Conservation (phyloP, 306 rosid species). For the Cicer arietinum region DNA sequence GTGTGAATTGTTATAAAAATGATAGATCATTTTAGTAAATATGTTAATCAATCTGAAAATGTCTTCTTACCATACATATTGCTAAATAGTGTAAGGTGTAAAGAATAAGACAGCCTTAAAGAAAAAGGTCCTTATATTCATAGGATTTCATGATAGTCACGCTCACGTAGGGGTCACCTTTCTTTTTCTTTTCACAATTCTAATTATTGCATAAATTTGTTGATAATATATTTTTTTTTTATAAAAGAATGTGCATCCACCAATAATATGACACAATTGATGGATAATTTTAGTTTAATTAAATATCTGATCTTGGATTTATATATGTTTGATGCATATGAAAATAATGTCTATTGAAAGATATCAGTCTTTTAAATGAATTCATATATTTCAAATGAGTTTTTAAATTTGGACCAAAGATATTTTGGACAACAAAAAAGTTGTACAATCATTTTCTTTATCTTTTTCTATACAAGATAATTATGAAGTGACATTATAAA, state of each 20-base stretch:
- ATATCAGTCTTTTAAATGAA: no score
- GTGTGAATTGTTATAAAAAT: no score
- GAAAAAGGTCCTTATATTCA: background rate
- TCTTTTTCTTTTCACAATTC: slow-evolving; percentile 25
- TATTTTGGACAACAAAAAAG: background rate
- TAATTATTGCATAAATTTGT: background rate
- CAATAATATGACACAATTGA: no score
- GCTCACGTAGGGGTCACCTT: background rate
- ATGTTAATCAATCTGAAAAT: background rate
- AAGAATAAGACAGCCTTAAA: background rate
- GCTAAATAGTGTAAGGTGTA: background rate
- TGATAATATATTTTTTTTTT: slow-evolving; percentile 1
- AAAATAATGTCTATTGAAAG: no score
- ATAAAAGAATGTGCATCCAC: background rate
- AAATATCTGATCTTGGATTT: no score
- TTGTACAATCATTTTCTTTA: background rate
- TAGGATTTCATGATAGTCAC: slow-evolving; percentile 4
- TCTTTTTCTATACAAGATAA: slow-evolving; percentile 7
- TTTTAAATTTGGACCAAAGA: no score
- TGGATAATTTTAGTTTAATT: no score
- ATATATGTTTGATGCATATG: no score
- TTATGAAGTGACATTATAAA: slow-evolving; percentile 3
- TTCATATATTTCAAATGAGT: no score
- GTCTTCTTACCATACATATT: slow-evolving; percentile 1
- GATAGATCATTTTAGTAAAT: background rate